Evolutionary conservation across 768 basidiomycete genomes (phyloP), one percentile per base, ranked within the genome.

Genomic region (Trametes elegans): DNA sequence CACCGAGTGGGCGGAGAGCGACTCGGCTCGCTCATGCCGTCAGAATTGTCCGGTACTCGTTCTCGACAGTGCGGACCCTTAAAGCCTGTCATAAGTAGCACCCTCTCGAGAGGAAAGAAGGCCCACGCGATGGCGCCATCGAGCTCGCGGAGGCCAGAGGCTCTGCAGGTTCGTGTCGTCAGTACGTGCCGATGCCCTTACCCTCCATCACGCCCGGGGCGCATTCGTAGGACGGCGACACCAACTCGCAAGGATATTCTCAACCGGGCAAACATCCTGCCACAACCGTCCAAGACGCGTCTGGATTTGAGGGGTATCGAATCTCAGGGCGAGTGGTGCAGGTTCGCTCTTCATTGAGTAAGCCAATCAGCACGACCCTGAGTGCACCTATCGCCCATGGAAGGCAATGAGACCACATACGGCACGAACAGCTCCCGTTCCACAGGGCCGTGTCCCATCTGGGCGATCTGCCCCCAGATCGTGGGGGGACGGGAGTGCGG

Each of bases 331-430:
- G 21, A n/a, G 26, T 21, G 16, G 32, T 9, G 10, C 49, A 38
- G 35, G 35, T n/a, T 42, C 38, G 21, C 42, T 34, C 5, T 36
- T 24, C 39, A 34, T 43, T 27, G 39, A 53, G 34, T 52, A 24
- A 42, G 56, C 57, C 49, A 53, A 58, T 58, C 57, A 58, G n/a
- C n/a, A 7, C 27, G 50, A 27, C 57, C 51, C 57, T 58, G 57
- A 53, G 39, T 34, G 23, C 14, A 31, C 6, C n/a, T 21, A 45
- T 21, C 55, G 32, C 55, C 35, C 28, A 57, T 50, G 43, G 56
- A 44, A 57, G 31, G 21, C 38, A 46, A 47, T 41, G 31, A 47
- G 53, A 26, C 57, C 44, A 39, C 13, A 51, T 46, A 23, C 29
- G 55, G 49, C 42, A 48, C 35, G 24, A 31, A 14, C 28, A 32